Base-by-base conservation (phyloP, 148 eudicot genomes). In the Silene latifolia region DNA sequence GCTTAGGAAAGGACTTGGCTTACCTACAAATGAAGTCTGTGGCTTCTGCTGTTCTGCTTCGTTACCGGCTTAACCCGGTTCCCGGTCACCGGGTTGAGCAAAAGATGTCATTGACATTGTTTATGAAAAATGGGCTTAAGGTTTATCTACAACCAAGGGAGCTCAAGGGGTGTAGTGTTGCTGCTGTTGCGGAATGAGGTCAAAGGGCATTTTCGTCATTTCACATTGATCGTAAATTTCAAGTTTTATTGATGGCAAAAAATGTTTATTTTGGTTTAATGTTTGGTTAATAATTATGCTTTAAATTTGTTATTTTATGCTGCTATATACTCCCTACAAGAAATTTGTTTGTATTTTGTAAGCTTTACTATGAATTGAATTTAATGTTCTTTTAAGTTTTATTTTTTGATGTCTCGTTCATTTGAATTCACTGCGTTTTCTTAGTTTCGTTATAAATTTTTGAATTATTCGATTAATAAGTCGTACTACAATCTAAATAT, bases 1-100 rank as follows among this genome's bases (percentile, higher is more conserved):
- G 98, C 56, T 65, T 93, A 42, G 98, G 96, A 58, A 93, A 93
- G 76, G 96, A 93, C 71, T 80, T 93, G 87, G 93, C 98, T 74
- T 93, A 90, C 75, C 54, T 93, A 62, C 96, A 93, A 25, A 93
- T 93, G 98, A 93, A 93, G 67, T 93, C 98, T 2, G 90, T 90
- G 47, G 96, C 86, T 1, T 84, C 93, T 14, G 98, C 98, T 1
- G 93, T 93, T 63, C 83, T 93, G 60, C 86, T 93, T 23, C 84
- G 88, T 2, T 88, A 93, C 83, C 86, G 89, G 80, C 82, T 89
- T 25, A 27, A 74, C 3, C 78, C 59, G 74, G 98, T 81, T 78
- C 92, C 93, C 8, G 93, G 98, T 58, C 93, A 90, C 75, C 89
- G 86, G 63, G 92, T 93, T 7, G 88, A 86, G 74, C 96, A 90